phyloP scores from a whole-genome alignment of 768 basidiomycete species.

The Rhodotorula toruloides region DNA sequence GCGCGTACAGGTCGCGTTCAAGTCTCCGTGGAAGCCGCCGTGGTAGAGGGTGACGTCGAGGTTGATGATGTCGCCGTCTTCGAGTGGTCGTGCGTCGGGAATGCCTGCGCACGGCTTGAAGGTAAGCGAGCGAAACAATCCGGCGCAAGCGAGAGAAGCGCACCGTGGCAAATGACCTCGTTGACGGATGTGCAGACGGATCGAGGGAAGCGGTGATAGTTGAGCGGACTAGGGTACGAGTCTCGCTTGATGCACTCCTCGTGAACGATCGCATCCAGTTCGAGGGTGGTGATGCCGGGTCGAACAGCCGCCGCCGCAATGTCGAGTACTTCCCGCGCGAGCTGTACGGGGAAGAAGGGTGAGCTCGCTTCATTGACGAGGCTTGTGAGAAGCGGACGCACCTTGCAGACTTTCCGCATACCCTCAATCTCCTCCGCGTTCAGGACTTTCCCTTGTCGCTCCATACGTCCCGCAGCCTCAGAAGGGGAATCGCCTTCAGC shows the following conservation, averaged over 20 bases:
- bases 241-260: conserved; percentile 82
- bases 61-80: conserved; percentile 94
- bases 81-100: conserved; percentile 55
- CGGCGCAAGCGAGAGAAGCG: background rate
- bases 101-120: conserved; percentile 24
- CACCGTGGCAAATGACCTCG: conserved; percentile 91
- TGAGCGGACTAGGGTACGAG: conserved; percentile 88
- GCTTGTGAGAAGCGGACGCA: conserved; percentile 49
- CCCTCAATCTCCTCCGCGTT: conserved; percentile 72
- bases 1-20: conserved; percentile 42
- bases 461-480: conserved; percentile 25
- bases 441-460: conserved; percentile 59
- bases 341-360: conserved; percentile 51
- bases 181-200: conserved; percentile 94
- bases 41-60: conserved; percentile 79
- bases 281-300: conserved; percentile 91
- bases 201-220: conserved; percentile 87
- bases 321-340: conserved; percentile 85
- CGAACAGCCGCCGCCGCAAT: conserved; percentile 75
- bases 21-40: conserved; percentile 80
- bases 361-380: background rate
- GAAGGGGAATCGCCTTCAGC: conserved; percentile 28
- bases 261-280: conserved; percentile 89
- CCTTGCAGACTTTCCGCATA: conserved; percentile 80
- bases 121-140: background rate